Conservation (phyloP, 257 asterid genomes). For the Solanum lycopersicoides region DNA sequence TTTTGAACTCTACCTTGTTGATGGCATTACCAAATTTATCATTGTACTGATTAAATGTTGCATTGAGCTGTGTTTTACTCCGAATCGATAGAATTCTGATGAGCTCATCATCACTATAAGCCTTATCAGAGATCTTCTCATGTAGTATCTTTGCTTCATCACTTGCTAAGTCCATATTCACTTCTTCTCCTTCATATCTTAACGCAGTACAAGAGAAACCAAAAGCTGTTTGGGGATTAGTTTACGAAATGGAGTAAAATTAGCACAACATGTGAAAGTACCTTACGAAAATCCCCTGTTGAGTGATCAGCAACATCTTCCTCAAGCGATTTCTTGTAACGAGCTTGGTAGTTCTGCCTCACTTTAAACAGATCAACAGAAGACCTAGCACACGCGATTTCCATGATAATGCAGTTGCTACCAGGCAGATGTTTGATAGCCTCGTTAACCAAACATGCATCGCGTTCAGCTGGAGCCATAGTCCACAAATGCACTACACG, state of each 20-base stretch:
- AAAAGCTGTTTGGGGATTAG: conserved; percentile 47
- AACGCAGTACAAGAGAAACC: conserved; percentile 81
- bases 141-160: conserved; percentile 74
- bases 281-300: conserved; percentile 66
- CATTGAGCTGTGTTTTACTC: conserved; percentile 87
- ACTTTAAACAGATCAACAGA: conserved; percentile 46
- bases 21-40: conserved; percentile 62
- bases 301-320: conserved; percentile 86
- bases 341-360: conserved; percentile 52
- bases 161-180: conserved; percentile 50
- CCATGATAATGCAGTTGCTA: conserved; percentile 56
- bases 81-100: conserved; percentile 66
- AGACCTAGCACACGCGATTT: conserved; percentile 71
- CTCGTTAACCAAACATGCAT: conserved; percentile 60
- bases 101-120: conserved; percentile 58
- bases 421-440: conserved; percentile 49
- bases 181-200: conserved; percentile 84
- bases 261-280: conserved; percentile 3
- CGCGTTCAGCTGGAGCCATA: conserved; percentile 70
- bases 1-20: conserved; percentile 43
- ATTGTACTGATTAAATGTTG: conserved; percentile 69
- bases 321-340: conserved; percentile 70
- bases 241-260: background rate
- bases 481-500: conserved; percentile 61
- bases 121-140: conserved; percentile 58